Evolutionary conservation across 331 rosid species (phyloP), one percentile per base, ranked within the genome.

Genomic region (Malus hybrid): DNA sequence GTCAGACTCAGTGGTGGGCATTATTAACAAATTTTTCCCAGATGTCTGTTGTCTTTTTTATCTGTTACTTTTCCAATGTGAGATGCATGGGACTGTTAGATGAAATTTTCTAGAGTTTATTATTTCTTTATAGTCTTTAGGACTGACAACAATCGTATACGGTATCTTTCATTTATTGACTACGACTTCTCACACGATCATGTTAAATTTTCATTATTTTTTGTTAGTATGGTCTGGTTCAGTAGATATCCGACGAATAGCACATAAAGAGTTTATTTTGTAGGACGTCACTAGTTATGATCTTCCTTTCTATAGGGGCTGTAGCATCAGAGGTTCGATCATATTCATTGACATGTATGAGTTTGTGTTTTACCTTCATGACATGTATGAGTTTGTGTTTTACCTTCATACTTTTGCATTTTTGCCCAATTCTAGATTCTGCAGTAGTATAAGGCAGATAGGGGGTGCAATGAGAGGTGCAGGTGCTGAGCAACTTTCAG

Each of bases 401-500:
- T 10, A 56, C 24, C 31, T 62, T 44, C 61, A 71, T 76, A 39
- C 11, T 46, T 29, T 50, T 56, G 36, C 70, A 5, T 31, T 18
- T 10, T 72, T 24, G 14, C 20, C 7, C 18, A 75, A 79, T 32
- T 34, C 27, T 33, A 31, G 72, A 56, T 60, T 79, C 19, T 80
- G 77, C 80, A 87, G 97, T 96, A 92, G 88, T 6, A 95, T 92
- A 74, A 90, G 85, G 83, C 95, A 92, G 72, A 60, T 94, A 46
- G 97, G 99, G 52, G 96, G 97, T 69, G 88, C 97, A 78, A 90
- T 90, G 89, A 88, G 99, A 85, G 97, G 99, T 81, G 91, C 97
- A 39, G 97, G 99, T 71, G 97, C 97, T 10, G 99, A 92, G 48
- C 97, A 94, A 85, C 83, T 94, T 59, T 88, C 99, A 10, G 96